phyloP scores from a whole-genome alignment of 352 stramenopile species.

The Globisporangium iwayamae region DNA sequence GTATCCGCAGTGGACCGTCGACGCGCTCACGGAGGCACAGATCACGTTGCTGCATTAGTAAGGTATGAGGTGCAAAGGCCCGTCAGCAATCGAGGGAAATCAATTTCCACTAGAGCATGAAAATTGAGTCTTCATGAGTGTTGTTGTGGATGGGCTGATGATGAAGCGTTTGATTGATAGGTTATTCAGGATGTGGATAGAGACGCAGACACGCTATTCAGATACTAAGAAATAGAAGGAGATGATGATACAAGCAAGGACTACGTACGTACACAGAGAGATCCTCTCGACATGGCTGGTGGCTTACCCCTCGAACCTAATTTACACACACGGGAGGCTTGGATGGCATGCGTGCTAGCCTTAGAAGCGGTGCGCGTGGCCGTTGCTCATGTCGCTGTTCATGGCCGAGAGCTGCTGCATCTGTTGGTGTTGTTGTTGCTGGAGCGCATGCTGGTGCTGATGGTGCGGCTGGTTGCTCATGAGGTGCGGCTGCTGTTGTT shows the following conservation, averaged over 20 bases:
- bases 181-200: not conserved
- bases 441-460: not conserved
- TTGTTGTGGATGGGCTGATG: too few relatives aligned
- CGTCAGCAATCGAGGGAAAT: not conserved
- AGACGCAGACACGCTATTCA: not conserved
- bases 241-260: not conserved
- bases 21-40: conserved; percentile 58
- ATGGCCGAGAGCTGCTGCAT: conserved; percentile 34
- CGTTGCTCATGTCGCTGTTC: conserved; percentile 22
- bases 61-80: not conserved
- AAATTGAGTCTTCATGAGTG: too few relatives aligned
- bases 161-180: too few relatives aligned
- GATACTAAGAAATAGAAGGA: not conserved
- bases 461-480: conserved; percentile 10
- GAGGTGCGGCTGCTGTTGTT: conserved; percentile 1
- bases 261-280: not conserved
- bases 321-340: conserved; percentile 6
- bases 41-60: conserved; percentile 36
- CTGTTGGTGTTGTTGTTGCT: conserved; percentile 25
- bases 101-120: not conserved
- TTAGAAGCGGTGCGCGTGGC: conserved; percentile 17
- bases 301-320: conserved; percentile 5
- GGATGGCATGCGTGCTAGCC: not conserved
- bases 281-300: not conserved
- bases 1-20: conserved; percentile 65